phyloP scores from a whole-genome alignment of 768 basidiomycete genomes.

The Tricholoma terreum region DNA sequence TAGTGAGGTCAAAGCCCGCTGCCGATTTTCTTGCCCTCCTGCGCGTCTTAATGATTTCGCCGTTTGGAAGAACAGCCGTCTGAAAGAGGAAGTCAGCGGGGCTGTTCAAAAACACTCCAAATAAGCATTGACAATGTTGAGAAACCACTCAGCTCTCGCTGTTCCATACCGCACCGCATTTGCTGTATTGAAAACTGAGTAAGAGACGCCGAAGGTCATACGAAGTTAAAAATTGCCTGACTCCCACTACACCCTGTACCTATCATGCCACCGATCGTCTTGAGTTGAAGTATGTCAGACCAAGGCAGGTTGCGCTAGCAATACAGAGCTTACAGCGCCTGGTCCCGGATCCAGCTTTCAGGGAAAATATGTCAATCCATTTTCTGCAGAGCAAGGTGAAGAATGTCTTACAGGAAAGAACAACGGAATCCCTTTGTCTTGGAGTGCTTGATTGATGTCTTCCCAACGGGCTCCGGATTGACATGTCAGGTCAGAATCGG shows the following conservation, averaged over 20 bases:
- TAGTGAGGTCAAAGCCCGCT: slow-evolving; percentile 84
- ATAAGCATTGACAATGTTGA: slow-evolving; percentile 58
- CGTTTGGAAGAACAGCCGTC: slow-evolving; percentile 83
- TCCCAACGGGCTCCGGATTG: slow-evolving; percentile 80
- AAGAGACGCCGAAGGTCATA: neutral
- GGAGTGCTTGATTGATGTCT: slow-evolving; percentile 68
- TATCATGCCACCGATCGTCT: slow-evolving; percentile 89
- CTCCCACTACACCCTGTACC: slow-evolving; percentile 86
- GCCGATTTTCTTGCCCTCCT: slow-evolving; percentile 77
- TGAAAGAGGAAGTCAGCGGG: slow-evolving; percentile 29
- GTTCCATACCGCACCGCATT: slow-evolving; percentile 87
- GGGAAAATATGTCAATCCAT: neutral
- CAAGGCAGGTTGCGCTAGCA: neutral
- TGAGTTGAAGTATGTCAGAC: slow-evolving; percentile 5
- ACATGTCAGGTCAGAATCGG: slow-evolving; percentile 71
- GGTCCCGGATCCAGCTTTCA: slow-evolving; percentile 70
- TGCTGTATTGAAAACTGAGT: slow-evolving; percentile 36
- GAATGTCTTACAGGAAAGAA: slow-evolving; percentile 74
- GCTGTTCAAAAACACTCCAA: slow-evolving; percentile 1
- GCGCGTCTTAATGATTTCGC: slow-evolving; percentile 86
- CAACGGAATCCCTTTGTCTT: slow-evolving; percentile 65
- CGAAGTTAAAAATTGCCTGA: slow-evolving; percentile 32
- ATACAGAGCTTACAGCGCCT: slow-evolving; percentile 51
- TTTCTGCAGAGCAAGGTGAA: neutral
- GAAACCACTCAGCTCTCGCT: slow-evolving; percentile 84